Conservation (phyloP, 345 rosid genomes). For the Hirschfeldia incana region DNA sequence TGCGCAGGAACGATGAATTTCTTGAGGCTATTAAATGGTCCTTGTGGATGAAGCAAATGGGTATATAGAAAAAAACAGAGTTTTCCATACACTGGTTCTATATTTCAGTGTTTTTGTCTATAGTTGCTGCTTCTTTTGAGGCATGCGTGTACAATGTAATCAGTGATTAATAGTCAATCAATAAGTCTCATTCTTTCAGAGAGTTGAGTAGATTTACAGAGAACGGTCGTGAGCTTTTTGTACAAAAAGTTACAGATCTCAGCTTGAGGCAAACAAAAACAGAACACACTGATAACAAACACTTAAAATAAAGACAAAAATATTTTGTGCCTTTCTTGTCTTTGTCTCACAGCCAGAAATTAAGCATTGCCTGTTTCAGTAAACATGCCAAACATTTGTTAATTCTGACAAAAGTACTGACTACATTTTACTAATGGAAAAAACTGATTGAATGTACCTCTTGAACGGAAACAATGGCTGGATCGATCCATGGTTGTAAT, state of each 20-base stretch:
- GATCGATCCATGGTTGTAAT: constrained; percentile 49
- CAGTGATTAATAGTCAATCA: constrained; percentile 15
- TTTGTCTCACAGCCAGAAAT: constrained; percentile 67
- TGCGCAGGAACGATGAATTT: constrained; percentile 71
- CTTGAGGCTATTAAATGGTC: constrained; percentile 95
- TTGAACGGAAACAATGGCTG: constrained; percentile 32
- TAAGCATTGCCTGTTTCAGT: constrained; percentile 74
- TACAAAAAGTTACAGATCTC: constrained; percentile 18
- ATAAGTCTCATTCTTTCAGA: constrained; percentile 6
- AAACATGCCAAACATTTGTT: constrained; percentile 17
- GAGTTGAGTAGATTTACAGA: background rate
- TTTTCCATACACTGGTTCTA: constrained; percentile 1
- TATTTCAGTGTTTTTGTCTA: constrained; percentile 13
- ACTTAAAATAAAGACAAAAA: background rate
- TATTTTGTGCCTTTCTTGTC: background rate
- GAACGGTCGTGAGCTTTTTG: constrained; percentile 2
- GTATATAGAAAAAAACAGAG: constrained; percentile 36
- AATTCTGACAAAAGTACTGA: constrained; percentile 5
- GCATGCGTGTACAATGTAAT: constrained; percentile 21
- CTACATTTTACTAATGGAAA: background rate
- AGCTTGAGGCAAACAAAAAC: constrained; percentile 19
- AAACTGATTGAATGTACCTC: constrained; percentile 29
- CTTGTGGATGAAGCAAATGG: constrained; percentile 95
- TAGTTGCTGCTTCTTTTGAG: constrained; percentile 10
- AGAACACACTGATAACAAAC: constrained; percentile 8